These are phyloP conservation scores for Colletotrichum gloeosporioides DNA, from an alignment of 2,329 filamentous ascomycete genomes.

Conservation along the genomic window DNA sequence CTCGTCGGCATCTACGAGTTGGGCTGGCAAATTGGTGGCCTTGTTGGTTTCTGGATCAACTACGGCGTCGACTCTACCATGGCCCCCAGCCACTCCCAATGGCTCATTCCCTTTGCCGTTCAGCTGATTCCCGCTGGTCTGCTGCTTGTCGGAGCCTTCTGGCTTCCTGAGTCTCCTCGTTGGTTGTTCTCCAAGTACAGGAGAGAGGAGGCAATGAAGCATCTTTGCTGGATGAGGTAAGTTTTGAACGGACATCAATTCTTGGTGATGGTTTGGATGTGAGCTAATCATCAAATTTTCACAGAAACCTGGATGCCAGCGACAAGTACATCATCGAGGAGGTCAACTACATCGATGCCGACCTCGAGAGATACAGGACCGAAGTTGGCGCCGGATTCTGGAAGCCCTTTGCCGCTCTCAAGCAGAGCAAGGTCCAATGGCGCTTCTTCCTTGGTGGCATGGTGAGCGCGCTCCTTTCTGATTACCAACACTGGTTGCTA, in stretches of 20 bases:
- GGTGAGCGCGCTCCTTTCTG: neutral
- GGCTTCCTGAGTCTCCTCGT: conserved; percentile 70
- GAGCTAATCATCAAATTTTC: neutral
- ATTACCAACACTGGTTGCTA: neutral
- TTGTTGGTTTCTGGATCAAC: conserved; percentile 68
- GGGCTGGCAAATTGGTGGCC: conserved; percentile 67
- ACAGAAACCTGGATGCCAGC: conserved; percentile 51
- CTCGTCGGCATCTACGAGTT: conserved; percentile 73
- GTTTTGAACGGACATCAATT: neutral
- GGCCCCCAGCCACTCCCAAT: conserved; percentile 55
- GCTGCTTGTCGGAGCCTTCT: conserved; percentile 63
- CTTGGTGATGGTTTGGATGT: neutral
- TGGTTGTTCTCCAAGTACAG: conserved; percentile 71
- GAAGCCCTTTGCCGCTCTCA: conserved; percentile 69
- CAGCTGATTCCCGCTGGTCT: conserved; percentile 72
- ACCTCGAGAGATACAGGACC: conserved; percentile 67
- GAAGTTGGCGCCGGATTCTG: conserved; percentile 76
- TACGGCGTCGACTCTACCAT: conserved; percentile 63
- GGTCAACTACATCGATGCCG: conserved; percentile 71
- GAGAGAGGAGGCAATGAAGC: conserved; percentile 62
- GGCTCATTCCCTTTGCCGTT: conserved; percentile 69
- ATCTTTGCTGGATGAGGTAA: conserved; percentile 64
- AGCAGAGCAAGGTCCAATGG: conserved; percentile 65
- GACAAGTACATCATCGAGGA: conserved; percentile 77
- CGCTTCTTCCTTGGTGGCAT: conserved; percentile 76